phyloP scores from a whole-genome alignment of 805 yeast species.

The Teunomyces atbi region DNA sequence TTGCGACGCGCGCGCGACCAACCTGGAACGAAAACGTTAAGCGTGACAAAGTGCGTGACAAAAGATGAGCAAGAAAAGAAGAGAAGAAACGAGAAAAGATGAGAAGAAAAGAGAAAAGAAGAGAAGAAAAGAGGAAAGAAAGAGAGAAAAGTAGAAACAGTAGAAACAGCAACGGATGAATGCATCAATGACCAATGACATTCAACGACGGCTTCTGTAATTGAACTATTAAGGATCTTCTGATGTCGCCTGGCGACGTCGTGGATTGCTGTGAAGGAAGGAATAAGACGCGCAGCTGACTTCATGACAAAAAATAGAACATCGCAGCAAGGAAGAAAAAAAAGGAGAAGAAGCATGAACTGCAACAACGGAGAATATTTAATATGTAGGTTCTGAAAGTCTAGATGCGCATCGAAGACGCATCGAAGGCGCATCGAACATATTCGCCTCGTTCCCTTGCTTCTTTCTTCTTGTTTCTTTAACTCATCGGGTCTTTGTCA shows the following conservation, averaged over 20 bases:
- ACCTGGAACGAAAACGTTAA: too few species aligned
- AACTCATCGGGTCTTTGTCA: neutral
- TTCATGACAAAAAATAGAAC: neutral
- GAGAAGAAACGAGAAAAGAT: too few species aligned
- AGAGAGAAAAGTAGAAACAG: neutral
- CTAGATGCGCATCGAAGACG: too few species aligned
- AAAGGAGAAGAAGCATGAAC: neutral
- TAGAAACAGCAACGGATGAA: neutral
- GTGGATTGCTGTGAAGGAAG: too few species aligned
- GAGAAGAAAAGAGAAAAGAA: neutral
- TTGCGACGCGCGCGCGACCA: too few species aligned
- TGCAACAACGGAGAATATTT: neutral
- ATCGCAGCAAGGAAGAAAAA: neutral
- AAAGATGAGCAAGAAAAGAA: neutral
- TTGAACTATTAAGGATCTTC: too few species aligned
- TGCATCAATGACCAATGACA: neutral
- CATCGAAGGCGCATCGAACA: too few species aligned
- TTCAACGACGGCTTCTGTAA: too few species aligned
- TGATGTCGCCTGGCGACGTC: too few species aligned
- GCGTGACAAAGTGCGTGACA: too few species aligned
- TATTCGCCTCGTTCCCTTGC: neutral
- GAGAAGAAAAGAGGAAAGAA: neutral
- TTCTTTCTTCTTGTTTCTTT: neutral
- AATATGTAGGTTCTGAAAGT: too few species aligned
- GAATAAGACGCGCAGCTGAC: too few species aligned